These are phyloP conservation scores for Euphorbia lathyris DNA, from an alignment of 345 rosid genomes.

Conservation along the genomic window DNA sequence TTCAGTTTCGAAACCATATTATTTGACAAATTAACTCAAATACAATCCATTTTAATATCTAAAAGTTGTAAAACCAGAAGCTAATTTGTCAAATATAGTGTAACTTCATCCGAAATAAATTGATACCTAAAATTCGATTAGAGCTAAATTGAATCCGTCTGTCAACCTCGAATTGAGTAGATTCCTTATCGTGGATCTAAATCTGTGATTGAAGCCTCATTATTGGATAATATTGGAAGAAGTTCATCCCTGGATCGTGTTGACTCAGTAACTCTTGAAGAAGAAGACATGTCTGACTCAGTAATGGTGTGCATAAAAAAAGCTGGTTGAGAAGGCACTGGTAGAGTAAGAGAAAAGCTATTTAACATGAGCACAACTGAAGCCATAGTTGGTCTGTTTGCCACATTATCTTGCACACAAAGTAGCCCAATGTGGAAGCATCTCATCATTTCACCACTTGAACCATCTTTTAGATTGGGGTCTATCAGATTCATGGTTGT, in stretches of 20 bases:
- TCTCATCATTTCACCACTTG: conserved; percentile 32
- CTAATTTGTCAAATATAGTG: too few relatives aligned
- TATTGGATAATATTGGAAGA: neutral
- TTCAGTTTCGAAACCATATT: too few relatives aligned
- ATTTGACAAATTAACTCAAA: too few relatives aligned
- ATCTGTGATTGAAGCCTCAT: neutral
- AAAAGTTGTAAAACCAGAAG: too few relatives aligned
- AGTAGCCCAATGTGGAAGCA: conserved; percentile 55
- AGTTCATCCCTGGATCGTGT: neutral
- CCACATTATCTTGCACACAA: conserved; percentile 49
- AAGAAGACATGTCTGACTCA: neutral
- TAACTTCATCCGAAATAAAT: too few relatives aligned
- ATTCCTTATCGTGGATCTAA: neutral
- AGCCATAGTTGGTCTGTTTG: conserved; percentile 45
- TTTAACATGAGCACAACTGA: conserved; percentile 42
- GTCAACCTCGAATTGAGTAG: too few relatives aligned
- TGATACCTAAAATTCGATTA: too few relatives aligned
- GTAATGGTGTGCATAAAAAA: conserved; percentile 25
- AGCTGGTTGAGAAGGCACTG: conserved; percentile 39
- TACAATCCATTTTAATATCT: too few relatives aligned
- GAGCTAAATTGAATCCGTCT: too few relatives aligned
- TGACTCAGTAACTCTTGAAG: neutral
- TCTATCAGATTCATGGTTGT: conserved; percentile 30
- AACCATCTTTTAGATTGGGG: conserved; percentile 26
- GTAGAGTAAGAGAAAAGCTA: conserved; percentile 38